Conservation (phyloP, 768 basidiomycete species). For the Trametes villosa region DNA sequence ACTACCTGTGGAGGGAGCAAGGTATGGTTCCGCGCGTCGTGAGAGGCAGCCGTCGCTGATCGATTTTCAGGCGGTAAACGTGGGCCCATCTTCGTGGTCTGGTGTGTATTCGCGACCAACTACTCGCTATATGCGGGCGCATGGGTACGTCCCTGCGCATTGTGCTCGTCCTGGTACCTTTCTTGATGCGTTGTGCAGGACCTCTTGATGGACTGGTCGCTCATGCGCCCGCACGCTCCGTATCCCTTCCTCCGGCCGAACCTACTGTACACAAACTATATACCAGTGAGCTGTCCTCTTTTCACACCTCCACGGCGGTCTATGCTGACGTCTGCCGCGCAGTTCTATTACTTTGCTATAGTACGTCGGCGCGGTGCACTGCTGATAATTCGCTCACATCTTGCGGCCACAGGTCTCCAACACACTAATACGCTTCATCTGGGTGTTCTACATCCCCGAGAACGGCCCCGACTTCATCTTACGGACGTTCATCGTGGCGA, state of each 20-base stretch:
- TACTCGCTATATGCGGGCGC: slow-evolving; percentile 72
- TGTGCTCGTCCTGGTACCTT: background rate
- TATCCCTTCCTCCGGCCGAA: slow-evolving; percentile 74
- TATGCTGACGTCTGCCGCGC: background rate
- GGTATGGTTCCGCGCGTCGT: slow-evolving; percentile 39
- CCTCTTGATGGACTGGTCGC: slow-evolving; percentile 89
- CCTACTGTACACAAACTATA: slow-evolving; percentile 67
- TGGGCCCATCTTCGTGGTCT: slow-evolving; percentile 63
- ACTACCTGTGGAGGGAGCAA: slow-evolving; percentile 77
- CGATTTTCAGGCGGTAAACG: slow-evolving; percentile 37
- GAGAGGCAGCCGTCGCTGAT: slow-evolving; percentile 1
- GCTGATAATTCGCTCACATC: background rate
- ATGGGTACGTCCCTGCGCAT: slow-evolving; percentile 64
- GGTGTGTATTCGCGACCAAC: slow-evolving; percentile 64
- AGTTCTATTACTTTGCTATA: slow-evolving; percentile 82
- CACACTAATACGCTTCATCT: slow-evolving; percentile 76
- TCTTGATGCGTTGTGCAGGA: slow-evolving; percentile 53
- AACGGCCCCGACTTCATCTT: slow-evolving; percentile 51
- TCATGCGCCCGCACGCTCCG: slow-evolving; percentile 60
- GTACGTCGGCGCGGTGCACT: slow-evolving; percentile 44
- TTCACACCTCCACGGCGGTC: background rate
- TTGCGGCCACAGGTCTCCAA: slow-evolving; percentile 61
- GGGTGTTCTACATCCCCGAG: slow-evolving; percentile 76
- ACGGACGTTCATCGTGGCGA: slow-evolving; percentile 67
- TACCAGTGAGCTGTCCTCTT: slow-evolving; percentile 46